These are phyloP conservation scores for Phaseolus lunatus DNA, from an alignment of 306 rosid species.

Conservation along the genomic window DNA sequence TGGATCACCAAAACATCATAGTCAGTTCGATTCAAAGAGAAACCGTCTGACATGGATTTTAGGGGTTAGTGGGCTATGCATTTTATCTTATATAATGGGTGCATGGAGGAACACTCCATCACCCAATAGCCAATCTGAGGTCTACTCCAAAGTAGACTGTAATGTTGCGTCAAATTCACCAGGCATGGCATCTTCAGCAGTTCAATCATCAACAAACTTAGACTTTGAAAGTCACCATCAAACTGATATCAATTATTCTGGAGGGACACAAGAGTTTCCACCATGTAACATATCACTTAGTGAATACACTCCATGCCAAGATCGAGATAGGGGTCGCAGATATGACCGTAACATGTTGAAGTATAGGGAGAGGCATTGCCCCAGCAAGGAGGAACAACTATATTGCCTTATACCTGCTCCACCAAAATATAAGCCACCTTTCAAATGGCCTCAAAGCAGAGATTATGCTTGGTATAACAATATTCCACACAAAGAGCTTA, in stretches of 20 bases:
- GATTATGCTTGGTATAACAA: slow-evolving; percentile 95
- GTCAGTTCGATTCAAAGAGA: slow-evolving; percentile 70
- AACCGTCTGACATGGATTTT: slow-evolving; percentile 78
- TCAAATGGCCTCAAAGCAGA: slow-evolving; percentile 94
- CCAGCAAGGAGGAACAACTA: slow-evolving; percentile 70
- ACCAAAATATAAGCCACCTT: slow-evolving; percentile 90
- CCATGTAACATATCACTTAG: slow-evolving; percentile 67
- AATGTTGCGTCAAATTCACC: slow-evolving; percentile 45
- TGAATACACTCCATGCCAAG: slow-evolving; percentile 95
- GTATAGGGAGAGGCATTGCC: slow-evolving; percentile 95
- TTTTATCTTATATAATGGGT: slow-evolving; percentile 76
- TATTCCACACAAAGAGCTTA: slow-evolving; percentile 92
- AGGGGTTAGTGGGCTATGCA: slow-evolving; percentile 79
- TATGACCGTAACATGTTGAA: slow-evolving; percentile 84
- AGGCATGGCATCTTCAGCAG: slow-evolving; percentile 2
- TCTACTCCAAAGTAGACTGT: slow-evolving; percentile 60
- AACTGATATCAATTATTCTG: slow-evolving; percentile 56
- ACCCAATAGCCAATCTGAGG: slow-evolving; percentile 58
- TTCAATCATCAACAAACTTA: slow-evolving; percentile 42
- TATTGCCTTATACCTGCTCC: slow-evolving; percentile 88
- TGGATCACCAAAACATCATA: slow-evolving; percentile 87
- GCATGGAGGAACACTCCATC: slow-evolving; percentile 66
- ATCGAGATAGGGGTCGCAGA: slow-evolving; percentile 67
- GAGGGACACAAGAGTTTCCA: slow-evolving; percentile 56
- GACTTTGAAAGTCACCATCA: slow-evolving; percentile 84